Base-by-base conservation (phyloP, 768 basidiomycete species). In the Leccinum rimulosum region DNA sequence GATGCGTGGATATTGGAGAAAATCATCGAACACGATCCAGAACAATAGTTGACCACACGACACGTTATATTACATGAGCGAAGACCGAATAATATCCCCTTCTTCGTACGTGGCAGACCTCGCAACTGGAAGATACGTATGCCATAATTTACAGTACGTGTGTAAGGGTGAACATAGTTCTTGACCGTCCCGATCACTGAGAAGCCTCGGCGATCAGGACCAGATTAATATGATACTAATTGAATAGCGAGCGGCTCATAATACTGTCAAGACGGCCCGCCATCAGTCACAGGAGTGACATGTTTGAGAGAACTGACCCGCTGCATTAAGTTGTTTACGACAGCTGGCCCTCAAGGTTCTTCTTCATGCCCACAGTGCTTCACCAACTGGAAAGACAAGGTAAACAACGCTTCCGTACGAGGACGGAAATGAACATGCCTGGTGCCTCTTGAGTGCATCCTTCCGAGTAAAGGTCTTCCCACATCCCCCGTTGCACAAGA, bases 1-100 rank as follows among this genome's bases (percentile, higher is more conserved):
- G 89, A 88, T 67, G 93, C 93, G 22, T 95, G 93, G 93, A 78
- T 95, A 60, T 80, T 95, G 54, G 89, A 95, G 75, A 85, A 82
- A 70, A 70, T 68, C 52, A 75, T 87, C 60, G 62, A 74, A 51
- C 70, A 63, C 52, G 54, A n/a, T 48, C 54, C 62, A 56, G 67
- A 64, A 52, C 60, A 57, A 62, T 71, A 70, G 71, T 61, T 61
- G 31, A 63, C 52, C 58, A 55, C 27, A 60, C 63, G 59, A 58
- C 64, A 55, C 62, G 58, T 55, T 72, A 62, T 72, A 61, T 56
- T 70, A 70, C 66, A 64, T 55, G 68, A 59, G 35, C 40, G 52
- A 61, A 60, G 38, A 51, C 50, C 56, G 58, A 45, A 15, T 45
- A 45, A 45, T 33, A 59, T 45, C 40, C 28, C 15, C 57, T 52